Evolutionary conservation across 2,329 filamentous ascomycete species (phyloP), one percentile per base, ranked within the genome.

Genomic region (Hypoxylon sp.): DNA sequence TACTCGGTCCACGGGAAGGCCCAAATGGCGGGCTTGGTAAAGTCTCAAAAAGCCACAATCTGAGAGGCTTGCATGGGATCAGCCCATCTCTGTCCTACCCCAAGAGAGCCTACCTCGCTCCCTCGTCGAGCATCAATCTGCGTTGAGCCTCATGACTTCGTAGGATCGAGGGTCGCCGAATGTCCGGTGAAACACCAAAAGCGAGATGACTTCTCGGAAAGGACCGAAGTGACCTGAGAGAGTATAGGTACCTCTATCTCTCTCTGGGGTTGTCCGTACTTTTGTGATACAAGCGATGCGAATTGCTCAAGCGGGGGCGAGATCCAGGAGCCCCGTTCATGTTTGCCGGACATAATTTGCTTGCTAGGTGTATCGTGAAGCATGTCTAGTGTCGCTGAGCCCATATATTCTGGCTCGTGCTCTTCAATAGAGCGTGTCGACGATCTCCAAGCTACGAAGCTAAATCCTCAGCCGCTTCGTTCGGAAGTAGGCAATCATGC

Each of bases 281-380:
- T 59, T 53, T 54, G 61, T 53, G 40, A 55, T 59, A 61, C 62
- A 50, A 31, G 25, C 51, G 30, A 55, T 11, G 25, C 27, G 13
- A 55, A 33, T 44, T 40, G 40, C 8, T 59, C 31, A 22, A 35
- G 20, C 14, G 33, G 42, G 11, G 49, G 14, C 27, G 40, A 11
- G 40, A 37, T 13, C 17, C 25, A 44, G 60, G 31, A 59, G 58
- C 57, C 42, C 50, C 31, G 10, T 30, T 13, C 22, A 42, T 61
- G 65, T 64, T 68, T 68, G 60, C 33, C 44, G 20, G 44, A 49
- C 42, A 64, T 35, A 37, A 51, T 57, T 64, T 61, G 61, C 61
- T 68, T 64, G 55, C 56, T 68, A 56, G 17, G 25, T 27, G 20
- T 20, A 22, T 51, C 17, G 17, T 51, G 42, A 53, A 42, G 46